Base-by-base conservation (phyloP, 305 asterid genomes). In the Stenogyne calaminthoides region DNA sequence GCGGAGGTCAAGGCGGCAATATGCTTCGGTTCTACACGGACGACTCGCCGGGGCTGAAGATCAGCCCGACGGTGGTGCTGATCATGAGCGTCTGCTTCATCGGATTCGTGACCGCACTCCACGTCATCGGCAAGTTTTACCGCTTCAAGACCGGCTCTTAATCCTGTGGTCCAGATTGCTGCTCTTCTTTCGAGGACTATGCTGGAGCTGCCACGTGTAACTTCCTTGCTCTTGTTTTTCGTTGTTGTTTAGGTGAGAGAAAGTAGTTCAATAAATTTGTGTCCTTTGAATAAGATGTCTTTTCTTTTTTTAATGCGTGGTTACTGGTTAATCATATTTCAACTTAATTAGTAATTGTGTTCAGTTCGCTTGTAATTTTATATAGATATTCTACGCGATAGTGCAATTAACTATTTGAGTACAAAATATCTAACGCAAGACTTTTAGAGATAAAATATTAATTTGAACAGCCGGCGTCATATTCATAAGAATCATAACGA, bases 1-100 rank as follows among this genome's bases (percentile, higher is more conserved):
- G 82, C 36, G 82, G 80, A 12, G 77, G 82, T 1, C 68, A 80
- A 5, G 83, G 85, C 0, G 69, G 86, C 15, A 89, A 89, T 46
- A 89, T 89, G 96, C 88, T 89, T 39, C 81, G 92, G 15, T 89
- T 89, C 86, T 89, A 89, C 77, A 87, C 96, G 3, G 96, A 89
- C 64, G 93, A 87, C 68, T 87, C 93, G 49, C 96, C 93, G 25
- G 96, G 96, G 32, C 79, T 89, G 67, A 85, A 86, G 84, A 84
- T 89, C 79, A 80, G 91, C 42, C 96, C 93, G n/a, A 85, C 86
- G 9, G 88, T 87, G 34, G 96, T 89, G 34, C 89, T 89, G 5
- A 80, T 89, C 42, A 87, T 89, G 92, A 89, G 92, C 80, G 73
- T 89, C 49, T 89, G 96, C 71, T 89, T 87, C 87, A 89, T 89